A percentile compares a stretch with the other conserved stretches of the same genome.
Evolutionary conservation across 2,329 filamentous ascomycete genomes (phyloP).

Genomic region (Monilinia fructigena): DNA sequence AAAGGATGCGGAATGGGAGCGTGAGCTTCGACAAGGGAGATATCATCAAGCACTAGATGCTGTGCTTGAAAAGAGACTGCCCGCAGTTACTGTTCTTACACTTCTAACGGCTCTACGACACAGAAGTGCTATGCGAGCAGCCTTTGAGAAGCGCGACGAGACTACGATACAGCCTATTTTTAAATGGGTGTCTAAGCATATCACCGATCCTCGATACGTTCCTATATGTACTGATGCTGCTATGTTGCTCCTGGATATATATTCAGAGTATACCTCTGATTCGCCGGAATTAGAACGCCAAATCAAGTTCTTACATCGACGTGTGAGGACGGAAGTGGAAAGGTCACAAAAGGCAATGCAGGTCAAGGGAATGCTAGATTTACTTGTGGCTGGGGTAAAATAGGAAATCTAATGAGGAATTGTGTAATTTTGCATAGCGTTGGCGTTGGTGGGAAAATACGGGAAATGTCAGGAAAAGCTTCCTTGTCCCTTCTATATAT

Average conservation of each 20-base stretch:
- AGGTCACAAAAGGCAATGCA: conserved; percentile 78
- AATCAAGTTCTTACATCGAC: conserved; percentile 65
- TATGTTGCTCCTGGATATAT: conserved; percentile 81
- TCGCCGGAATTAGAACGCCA: conserved; percentile 70
- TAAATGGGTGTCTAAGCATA: conserved; percentile 76
- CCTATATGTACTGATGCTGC: conserved; percentile 79
- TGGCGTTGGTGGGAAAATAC: conserved; percentile 39
- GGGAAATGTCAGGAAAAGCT: conserved; percentile 23
- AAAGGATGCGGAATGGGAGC: conserved; percentile 75
- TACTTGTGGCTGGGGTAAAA: conserved; percentile 56
- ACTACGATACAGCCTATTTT: conserved; percentile 77
- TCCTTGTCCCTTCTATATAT: conserved; percentile 21
- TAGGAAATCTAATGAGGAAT: conserved; percentile 26
- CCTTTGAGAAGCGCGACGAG: conserved; percentile 79
- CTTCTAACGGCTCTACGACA: conserved; percentile 82
- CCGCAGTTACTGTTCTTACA: conserved; percentile 66
- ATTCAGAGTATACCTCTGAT: conserved; percentile 73
- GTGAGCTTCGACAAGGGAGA: conserved; percentile 72
- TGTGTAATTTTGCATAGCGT: conserved; percentile 44
- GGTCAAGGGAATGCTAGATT: conserved; percentile 85
- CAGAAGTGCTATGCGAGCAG: conserved; percentile 77
- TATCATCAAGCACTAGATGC: conserved; percentile 78
- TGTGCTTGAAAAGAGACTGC: conserved; percentile 62
- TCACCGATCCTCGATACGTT: conserved; percentile 80
- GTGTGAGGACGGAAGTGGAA: conserved; percentile 76